Evolutionary conservation across 2,329 filamentous ascomycete species (phyloP).

Genomic region (Leptographium galeiforme): DNA sequence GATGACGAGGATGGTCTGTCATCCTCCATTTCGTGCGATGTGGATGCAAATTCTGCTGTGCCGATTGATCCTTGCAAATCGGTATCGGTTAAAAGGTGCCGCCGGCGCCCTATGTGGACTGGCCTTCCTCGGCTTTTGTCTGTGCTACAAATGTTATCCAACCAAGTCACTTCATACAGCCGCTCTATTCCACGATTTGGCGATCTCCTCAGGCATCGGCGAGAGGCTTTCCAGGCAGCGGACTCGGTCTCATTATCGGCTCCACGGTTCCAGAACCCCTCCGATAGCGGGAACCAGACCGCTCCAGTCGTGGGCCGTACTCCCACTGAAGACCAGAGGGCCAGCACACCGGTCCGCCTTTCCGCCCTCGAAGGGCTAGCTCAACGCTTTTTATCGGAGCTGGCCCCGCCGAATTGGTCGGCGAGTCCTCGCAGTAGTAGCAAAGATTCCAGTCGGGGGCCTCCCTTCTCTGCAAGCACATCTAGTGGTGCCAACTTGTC

Average conservation of each 20-base stretch:
- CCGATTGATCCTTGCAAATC: constrained; percentile 29
- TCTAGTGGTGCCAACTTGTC: background rate
- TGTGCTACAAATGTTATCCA: constrained; percentile 45
- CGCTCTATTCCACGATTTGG: constrained; percentile 58
- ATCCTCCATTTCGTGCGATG: no score
- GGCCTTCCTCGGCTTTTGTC: constrained; percentile 39
- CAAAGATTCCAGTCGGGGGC: constrained; percentile 24
- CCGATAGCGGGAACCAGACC: constrained; percentile 8
- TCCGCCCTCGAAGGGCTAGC: constrained; percentile 47
- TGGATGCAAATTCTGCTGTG: constrained; percentile 24
- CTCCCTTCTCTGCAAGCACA: background rate
- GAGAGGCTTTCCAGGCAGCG: constrained; percentile 50
- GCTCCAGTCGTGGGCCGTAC: constrained; percentile 24
- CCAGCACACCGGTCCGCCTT: constrained; percentile 37
- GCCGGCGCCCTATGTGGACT: constrained; percentile 39
- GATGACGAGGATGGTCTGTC: constrained; percentile 23
- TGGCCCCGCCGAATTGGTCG: constrained; percentile 39
- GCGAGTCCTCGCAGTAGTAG: constrained; percentile 36
- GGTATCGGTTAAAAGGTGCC: constrained; percentile 35
- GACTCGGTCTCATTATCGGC: constrained; percentile 19
- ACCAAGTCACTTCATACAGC: constrained; percentile 50
- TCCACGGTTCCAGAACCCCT: background rate
- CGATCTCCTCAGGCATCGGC: constrained; percentile 52
- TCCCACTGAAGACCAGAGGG: constrained; percentile 31
- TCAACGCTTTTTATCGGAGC: constrained; percentile 47